Evolutionary conservation across 441 rosid genomes (phyloP), one percentile per base, ranked within the genome.

Genomic region (Bocquillonia castaneifolia): DNA sequence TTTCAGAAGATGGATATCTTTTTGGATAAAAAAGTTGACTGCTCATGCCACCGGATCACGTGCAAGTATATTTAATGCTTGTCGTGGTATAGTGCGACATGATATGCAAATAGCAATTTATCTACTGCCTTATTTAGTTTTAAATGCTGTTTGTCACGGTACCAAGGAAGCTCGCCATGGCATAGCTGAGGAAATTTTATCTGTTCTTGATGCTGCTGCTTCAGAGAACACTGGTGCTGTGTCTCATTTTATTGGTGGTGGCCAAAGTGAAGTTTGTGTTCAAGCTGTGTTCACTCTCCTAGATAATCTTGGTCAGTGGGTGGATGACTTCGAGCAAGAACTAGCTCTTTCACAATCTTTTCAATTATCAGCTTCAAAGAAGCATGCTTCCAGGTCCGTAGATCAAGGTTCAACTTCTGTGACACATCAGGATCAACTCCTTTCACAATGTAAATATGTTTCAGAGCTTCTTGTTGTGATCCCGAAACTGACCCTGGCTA

Each of bases 231-330:
- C 85, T 78, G 87, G 88, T 37, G 88, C 82, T 77, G 79, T 87
- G 51, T 77, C 81, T 77, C 74, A 82, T 82, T 85, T 81, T 66
- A 59, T 75, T 73, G 74, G 78, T 76, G 84, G 81, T 75, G 91
- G 96, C 67, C 93, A 88, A 73, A 89, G 87, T 79, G 97, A 95
- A 79, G 98, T 95, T 79, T 95, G 99, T 81, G 83, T 88, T 76
- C 98, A 95, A 82, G 93, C 98, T 76, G 89, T 91, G 56, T 95
- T 95, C 77, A 91, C 95, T 72, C 97, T 95, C 81, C 96, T 95
- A 26, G 99, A 95, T 83, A 95, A 92, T 81, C 97, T 95, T 66
- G 98, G 96, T 75, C 98, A 92, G 81, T 95, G 99, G 99, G 92
- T 87, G 78, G 99, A 92, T 71, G 98, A 92, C 77, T 81, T 87